These are phyloP conservation scores for Colletotrichum gigasporum DNA, from an alignment of 2,329 filamentous ascomycete genomes.

Conservation along the genomic window DNA sequence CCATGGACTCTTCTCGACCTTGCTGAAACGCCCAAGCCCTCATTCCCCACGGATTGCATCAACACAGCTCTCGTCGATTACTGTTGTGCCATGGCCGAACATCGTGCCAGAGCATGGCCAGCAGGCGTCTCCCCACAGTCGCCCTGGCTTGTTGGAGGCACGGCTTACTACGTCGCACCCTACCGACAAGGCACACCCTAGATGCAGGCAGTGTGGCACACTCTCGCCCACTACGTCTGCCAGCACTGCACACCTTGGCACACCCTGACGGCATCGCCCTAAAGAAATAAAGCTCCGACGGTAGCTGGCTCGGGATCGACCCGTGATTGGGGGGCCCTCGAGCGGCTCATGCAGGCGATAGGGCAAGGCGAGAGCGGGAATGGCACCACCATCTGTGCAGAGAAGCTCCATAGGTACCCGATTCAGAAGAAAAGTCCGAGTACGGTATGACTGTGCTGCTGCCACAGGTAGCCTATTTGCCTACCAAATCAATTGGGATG, in stretches of 20 bases:
- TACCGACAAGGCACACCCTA: conserved; percentile 24
- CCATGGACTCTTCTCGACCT: neutral
- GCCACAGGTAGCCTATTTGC: neutral
- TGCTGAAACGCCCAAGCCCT: neutral
- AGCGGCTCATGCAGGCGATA: conserved; percentile 21
- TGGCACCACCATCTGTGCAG: neutral
- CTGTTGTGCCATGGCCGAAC: neutral
- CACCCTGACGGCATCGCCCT: conserved; percentile 10
- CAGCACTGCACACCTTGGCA: neutral
- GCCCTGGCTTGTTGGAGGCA: neutral
- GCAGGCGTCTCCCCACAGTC: conserved; percentile 21
- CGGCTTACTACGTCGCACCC: conserved; percentile 2
- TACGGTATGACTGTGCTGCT: neutral
- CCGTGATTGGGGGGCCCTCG: conserved; percentile 15
- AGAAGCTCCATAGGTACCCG: neutral
- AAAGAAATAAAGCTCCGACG: neutral
- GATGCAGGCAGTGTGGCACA: neutral
- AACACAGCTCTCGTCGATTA: neutral
- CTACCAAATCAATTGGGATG: neutral
- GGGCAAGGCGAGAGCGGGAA: neutral
- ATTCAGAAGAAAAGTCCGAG: neutral
- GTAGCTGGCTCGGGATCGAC: conserved; percentile 17
- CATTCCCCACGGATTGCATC: neutral
- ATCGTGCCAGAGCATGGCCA: neutral
- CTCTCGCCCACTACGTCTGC: neutral